Percentiles rank a stretch among this genome's conserved stretches.
Evolutionary conservation across 257 asterid species (phyloP).

Genomic region (Hygrophila difformis): DNA sequence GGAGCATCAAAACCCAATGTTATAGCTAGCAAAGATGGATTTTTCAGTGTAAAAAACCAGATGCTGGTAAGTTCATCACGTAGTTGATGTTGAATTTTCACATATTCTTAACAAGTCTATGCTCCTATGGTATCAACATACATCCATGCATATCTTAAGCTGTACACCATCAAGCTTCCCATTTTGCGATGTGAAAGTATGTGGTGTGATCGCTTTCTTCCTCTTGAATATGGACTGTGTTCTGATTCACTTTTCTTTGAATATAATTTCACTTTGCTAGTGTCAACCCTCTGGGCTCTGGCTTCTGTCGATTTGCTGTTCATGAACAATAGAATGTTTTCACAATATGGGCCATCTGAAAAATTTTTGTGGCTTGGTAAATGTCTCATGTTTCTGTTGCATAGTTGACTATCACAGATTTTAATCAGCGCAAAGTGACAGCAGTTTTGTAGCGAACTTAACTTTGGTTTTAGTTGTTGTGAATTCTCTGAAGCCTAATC

Average conservation of each 20-base stretch:
- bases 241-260: neutral
- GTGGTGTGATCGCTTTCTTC: neutral
- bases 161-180: neutral
- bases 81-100: neutral
- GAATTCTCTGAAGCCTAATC: no score
- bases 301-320: neutral
- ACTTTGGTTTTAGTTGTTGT: no score
- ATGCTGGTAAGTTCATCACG: conserved; percentile 53
- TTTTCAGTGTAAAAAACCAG: conserved; percentile 58
- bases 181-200: neutral
- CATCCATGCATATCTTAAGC: neutral
- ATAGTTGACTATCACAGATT: neutral
- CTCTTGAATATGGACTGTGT: neutral
- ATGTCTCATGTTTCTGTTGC: neutral
- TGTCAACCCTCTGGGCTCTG: neutral
- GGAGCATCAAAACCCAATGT: conserved; percentile 81
- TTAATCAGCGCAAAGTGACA: no score
- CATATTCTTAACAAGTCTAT: neutral
- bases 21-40: conserved; percentile 56
- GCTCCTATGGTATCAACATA: neutral
- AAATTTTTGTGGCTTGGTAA: neutral
- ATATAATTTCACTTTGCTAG: neutral
- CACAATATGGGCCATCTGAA: neutral
- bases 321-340: neutral
- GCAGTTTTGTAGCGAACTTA: no score